Base-by-base conservation (phyloP, 2,329 filamentous ascomycete species). In the Apiospora phragmitis region DNA sequence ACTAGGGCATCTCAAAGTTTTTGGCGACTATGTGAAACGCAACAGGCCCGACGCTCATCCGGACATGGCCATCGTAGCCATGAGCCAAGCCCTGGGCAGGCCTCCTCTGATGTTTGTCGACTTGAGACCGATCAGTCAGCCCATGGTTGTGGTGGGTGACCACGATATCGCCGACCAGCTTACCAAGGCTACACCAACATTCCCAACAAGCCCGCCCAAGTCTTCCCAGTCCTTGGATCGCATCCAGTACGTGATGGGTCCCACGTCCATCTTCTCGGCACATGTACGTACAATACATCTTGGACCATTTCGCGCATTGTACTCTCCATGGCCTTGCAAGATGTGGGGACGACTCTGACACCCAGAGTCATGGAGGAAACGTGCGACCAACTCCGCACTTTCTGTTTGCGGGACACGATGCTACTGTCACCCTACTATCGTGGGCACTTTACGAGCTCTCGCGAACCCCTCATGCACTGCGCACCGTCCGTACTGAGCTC, bases 341-440 rank as follows among this genome's bases (percentile, higher is more conserved):
- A 47, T n/a, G 43, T 47, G 43, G 18, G n/a, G 18, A 47, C 43
- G 18, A 47, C 43, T n/a, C 21, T 47, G 21, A 47, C 43, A n/a
- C 43, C 43, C 43, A 47, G 43, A 11, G 18, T 47, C 43, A 47
- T 47, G 43, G 43, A n/a, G 7, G 43, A 47, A 47, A 47, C 43
- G 8, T 47, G 43, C 7, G 43, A 47, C 21, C 43, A 47, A n/a
- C 43, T 47, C 43, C 43, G 43, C 43, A 47, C 55, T 76, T 78
- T 26, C 69, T 78, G 0, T 76, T 78, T 55, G 76, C 74, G 3
- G 77, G 77, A 6, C 76, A 76, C 55, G 76, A 78, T 69, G 77
- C 77, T 18, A 76, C 76, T 0, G 74, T 73, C 41, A 73, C 59
- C 32, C 75, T 74, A 11, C 67, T 78, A 2, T 72, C 70, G 24